A percentile compares a stretch with the other conserved stretches of the same genome.
phyloP scores from a whole-genome alignment of 192 early-diverging fungal species.

The Tieghemiomyces parasiticus region DNA sequence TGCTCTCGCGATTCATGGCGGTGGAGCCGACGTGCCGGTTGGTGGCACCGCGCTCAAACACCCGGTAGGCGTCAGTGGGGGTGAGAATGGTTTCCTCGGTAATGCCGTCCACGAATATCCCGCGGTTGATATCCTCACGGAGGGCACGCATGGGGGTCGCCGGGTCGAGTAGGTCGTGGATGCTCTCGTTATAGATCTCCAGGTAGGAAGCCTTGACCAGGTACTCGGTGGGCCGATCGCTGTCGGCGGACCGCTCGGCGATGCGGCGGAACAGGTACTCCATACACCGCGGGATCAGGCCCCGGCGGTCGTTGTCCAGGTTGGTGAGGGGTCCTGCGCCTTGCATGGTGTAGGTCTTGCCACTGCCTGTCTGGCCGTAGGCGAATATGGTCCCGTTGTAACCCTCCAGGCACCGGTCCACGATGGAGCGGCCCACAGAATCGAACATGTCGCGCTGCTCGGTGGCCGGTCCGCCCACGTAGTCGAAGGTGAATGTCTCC shows the following conservation, averaged over 20 bases:
- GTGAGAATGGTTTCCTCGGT: conserved; percentile 45
- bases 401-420: conserved; percentile 48
- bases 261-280: conserved; percentile 43
- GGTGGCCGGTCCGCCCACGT: conserved; percentile 37
- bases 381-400: conserved; percentile 65
- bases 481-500: conserved; percentile 52
- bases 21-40: conserved; percentile 58
- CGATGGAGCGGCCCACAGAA: conserved; percentile 36
- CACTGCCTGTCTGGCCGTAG: conserved; percentile 58
- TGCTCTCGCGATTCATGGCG: conserved; percentile 73
- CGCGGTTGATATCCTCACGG: conserved; percentile 50
- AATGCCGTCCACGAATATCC: conserved; percentile 48
- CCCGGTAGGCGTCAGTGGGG: conserved; percentile 41
- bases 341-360: conserved; percentile 67
- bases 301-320: conserved; percentile 47
- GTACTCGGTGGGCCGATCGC: conserved; percentile 38
- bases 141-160: conserved; percentile 32
- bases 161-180: conserved; percentile 72
- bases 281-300: conserved; percentile 44
- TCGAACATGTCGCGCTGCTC: conserved; percentile 34
- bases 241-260: conserved; percentile 28
- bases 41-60: conserved; percentile 42
- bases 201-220: conserved; percentile 79
- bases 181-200: conserved; percentile 90
- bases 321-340: conserved; percentile 64